Percentiles rank a stretch among this genome's conserved stretches.
These are phyloP conservation scores for Sclerotinia trifoliorum DNA, from an alignment of 2,329 filamentous ascomycete species.

Conservation along the genomic window DNA sequence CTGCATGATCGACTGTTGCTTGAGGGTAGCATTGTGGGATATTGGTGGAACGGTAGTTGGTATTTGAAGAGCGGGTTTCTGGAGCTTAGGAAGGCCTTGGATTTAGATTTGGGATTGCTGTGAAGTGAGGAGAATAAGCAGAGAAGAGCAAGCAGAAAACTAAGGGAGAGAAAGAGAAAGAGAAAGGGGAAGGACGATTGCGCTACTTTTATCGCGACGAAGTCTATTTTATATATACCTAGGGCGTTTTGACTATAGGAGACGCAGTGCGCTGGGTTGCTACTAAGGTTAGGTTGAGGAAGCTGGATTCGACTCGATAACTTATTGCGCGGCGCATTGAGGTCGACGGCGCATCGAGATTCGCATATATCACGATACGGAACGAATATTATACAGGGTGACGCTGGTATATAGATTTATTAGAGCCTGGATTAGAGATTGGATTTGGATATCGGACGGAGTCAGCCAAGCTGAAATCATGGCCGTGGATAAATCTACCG, in stretches of 20 bases:
- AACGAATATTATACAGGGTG: not conserved
- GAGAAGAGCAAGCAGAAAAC: too few species aligned
- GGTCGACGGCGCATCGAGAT: not conserved
- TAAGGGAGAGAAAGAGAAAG: too few species aligned
- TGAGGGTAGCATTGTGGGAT: not conserved
- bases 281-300: not conserved
- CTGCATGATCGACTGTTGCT: slow-evolving; percentile 18
- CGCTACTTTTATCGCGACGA: not conserved
- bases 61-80: slow-evolving; percentile 5
- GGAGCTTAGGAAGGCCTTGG: too few species aligned
- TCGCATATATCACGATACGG: not conserved
- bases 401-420: not conserved
- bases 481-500: slow-evolving; percentile 2
- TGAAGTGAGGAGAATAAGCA: not conserved
- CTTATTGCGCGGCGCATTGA: not conserved
- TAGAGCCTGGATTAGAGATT: not conserved
- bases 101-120: not conserved
- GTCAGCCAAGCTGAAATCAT: not conserved
- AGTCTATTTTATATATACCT: not conserved
- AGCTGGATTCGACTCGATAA: not conserved
- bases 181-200: too few species aligned
- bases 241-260: not conserved
- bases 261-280: not conserved
- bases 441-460: too few species aligned
- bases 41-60: not conserved